Evolutionary conservation across 208 protist genomes (phyloP), one percentile per base, ranked within the genome.

Genomic region (Trypanosoma cruzi): DNA sequence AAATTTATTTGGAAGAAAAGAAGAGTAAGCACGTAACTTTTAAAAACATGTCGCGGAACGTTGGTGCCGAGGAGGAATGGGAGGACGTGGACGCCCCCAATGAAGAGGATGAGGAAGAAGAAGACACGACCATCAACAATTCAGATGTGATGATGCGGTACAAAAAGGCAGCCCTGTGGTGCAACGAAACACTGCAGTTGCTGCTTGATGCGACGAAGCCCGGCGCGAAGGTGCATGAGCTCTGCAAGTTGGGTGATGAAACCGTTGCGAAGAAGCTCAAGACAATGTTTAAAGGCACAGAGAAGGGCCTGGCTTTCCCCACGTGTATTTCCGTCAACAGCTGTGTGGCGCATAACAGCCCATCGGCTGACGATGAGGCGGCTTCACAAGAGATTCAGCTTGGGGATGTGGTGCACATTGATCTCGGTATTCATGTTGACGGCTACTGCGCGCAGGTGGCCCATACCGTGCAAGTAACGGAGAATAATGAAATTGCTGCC

Each of bases 291-390:
- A 95, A 91, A 70, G 88, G 90, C 20, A 86, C 98, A 8, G 95
- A 98, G 70, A 99, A 99, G 81, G 98, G 98, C 60, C 89, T 99
- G 56, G 98, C 98, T 49, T 99, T 99, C 90, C 99, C 99, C 52
- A 99, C 98, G 3, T 99, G 97, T 83, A 84, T 99, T 61, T 99
- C 97, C 26, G 86, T 99, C 24, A 99, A 99, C 86, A 93, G 99
- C 82, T 95, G 87, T 78, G 97, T 98, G 56, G 98, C 98, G 64
- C 98, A 99, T 86, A 99, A 97, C 82, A 99, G 97, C 53, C 99
- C 99, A 28, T 86, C 97, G 14, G 63, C 71, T 54, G 86, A 65
- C 34, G 96, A 99, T 36, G 86, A 85, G 24, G 70, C 71, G 61
- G 81, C 67, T 10, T 81, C 96, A 24, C 84, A 95, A 68, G 89